These are phyloP conservation scores for Nannizzia gypsea DNA, from an alignment of 2,329 filamentous ascomycete species.

Conservation along the genomic window DNA sequence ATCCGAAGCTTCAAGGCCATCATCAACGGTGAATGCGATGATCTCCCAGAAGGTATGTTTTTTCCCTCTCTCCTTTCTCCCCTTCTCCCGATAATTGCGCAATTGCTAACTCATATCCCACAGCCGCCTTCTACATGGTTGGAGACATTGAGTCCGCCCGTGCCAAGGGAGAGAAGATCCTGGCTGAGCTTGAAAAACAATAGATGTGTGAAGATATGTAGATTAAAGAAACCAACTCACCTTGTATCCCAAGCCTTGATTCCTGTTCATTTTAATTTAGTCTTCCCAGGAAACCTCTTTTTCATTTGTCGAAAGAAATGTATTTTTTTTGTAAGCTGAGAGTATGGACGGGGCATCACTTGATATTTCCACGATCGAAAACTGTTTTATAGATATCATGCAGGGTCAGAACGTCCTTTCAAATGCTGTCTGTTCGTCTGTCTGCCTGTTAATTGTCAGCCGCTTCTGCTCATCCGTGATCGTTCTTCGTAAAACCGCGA, in stretches of 20 bases:
- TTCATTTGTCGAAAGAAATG: slow-evolving; percentile 4
- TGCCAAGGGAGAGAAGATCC: slow-evolving; percentile 98
- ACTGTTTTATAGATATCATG: slow-evolving; percentile 5
- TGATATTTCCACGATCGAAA: slow-evolving; percentile 4
- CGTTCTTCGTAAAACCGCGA: neutral
- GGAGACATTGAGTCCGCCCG: slow-evolving; percentile 87
- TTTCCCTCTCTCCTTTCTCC: neutral
- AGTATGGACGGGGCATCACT: slow-evolving; percentile 2
- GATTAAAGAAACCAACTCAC: slow-evolving; percentile 9
- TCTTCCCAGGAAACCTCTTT: slow-evolving; percentile 5
- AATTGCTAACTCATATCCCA: slow-evolving; percentile 8
- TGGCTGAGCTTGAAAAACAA: slow-evolving; percentile 71
- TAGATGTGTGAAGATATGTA: slow-evolving; percentile 14
- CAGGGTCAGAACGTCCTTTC: slow-evolving; percentile 3
- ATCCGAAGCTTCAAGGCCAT: slow-evolving; percentile 97
- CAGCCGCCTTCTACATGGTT: slow-evolving; percentile 87
- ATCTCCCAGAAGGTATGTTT: slow-evolving; percentile 72
- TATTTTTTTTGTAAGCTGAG: slow-evolving; percentile 5
- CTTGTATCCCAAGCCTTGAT: slow-evolving; percentile 6
- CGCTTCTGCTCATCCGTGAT: neutral
- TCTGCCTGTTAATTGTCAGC: neutral
- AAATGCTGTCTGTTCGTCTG: neutral
- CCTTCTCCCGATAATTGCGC: slow-evolving; percentile 6
- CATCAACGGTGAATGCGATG: slow-evolving; percentile 86
- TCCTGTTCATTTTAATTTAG: slow-evolving; percentile 6